Conservation (phyloP, 129 eudicot genomes). For the Centaurea solstitialis region DNA sequence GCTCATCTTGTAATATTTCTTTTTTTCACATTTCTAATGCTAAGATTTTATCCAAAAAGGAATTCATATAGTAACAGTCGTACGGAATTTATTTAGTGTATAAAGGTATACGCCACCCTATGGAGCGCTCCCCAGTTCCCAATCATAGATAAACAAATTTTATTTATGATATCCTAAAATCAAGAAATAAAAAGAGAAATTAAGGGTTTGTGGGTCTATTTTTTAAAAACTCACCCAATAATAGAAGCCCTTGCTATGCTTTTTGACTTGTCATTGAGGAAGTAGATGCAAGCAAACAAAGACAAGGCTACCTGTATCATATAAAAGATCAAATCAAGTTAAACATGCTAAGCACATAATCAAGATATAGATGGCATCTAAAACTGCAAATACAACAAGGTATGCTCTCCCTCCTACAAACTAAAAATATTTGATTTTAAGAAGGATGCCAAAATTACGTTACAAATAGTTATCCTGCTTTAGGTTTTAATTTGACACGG, state of each 20-base stretch:
- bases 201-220: background rate
- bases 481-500: background rate
- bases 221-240: slow-evolving; percentile 56
- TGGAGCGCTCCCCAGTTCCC: too few relatives aligned
- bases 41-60: too few relatives aligned
- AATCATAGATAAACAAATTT: background rate
- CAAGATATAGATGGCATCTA: background rate
- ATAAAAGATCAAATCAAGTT: background rate
- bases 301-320: slow-evolving; percentile 61
- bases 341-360: slow-evolving; percentile 4
- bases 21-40: too few relatives aligned
- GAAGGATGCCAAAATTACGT: background rate
- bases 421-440: background rate
- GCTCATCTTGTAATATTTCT: too few relatives aligned
- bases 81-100: too few relatives aligned
- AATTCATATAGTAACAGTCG: too few relatives aligned
- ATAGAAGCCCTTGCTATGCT: slow-evolving; percentile 66
- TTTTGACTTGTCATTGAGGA: slow-evolving; percentile 84
- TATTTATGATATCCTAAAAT: slow-evolving; percentile 1
- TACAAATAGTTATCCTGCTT: background rate
- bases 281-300: slow-evolving; percentile 78
- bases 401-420: background rate
- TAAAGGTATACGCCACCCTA: too few relatives aligned
- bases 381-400: background rate
- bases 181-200: background rate